Conservation (phyloP, 805 yeast species). For the Metschnikowia noctiluminum region DNA sequence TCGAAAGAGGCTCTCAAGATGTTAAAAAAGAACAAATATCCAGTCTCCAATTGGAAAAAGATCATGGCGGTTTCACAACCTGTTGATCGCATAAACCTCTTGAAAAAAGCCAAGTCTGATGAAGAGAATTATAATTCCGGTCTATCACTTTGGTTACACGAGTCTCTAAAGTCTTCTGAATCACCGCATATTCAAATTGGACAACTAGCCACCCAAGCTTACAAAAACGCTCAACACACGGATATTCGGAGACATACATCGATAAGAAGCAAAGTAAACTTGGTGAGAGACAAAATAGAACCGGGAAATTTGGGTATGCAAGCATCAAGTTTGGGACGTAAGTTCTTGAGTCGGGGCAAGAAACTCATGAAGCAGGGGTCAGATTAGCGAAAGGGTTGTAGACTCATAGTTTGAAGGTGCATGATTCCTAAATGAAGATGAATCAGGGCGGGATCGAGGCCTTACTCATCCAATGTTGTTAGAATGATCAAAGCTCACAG, state of each 20-base stretch:
- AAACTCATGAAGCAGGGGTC: constrained; percentile 40
- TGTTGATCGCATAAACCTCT: constrained; percentile 38
- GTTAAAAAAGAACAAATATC: constrained; percentile 19
- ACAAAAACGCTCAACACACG: constrained; percentile 58
- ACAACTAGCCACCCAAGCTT: constrained; percentile 59
- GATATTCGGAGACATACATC: constrained; percentile 43
- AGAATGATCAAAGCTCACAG: no score
- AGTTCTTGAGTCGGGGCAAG: constrained; percentile 54
- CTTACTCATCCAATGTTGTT: no score
- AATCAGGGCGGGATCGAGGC: no score
- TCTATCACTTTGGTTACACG: constrained; percentile 54
- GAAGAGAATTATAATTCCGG: constrained; percentile 52
- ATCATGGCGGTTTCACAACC: constrained; percentile 41
- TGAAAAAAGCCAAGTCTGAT: constrained; percentile 41
- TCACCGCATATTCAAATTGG: constrained; percentile 44
- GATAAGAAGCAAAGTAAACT: constrained; percentile 50
- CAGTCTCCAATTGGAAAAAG: constrained; percentile 40
- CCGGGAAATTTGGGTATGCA: constrained; percentile 36
- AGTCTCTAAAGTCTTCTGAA: constrained; percentile 36
- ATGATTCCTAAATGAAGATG: no score
- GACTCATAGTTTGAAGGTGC: no score
- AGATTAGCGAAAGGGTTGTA: constrained; percentile 3
- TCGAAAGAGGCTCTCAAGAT: not conserved
- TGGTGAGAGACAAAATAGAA: constrained; percentile 49
- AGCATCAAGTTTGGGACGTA: constrained; percentile 55